Evolutionary conservation across 257 asterid genomes (phyloP).

Genomic region (Nicotiana noctiflora): DNA sequence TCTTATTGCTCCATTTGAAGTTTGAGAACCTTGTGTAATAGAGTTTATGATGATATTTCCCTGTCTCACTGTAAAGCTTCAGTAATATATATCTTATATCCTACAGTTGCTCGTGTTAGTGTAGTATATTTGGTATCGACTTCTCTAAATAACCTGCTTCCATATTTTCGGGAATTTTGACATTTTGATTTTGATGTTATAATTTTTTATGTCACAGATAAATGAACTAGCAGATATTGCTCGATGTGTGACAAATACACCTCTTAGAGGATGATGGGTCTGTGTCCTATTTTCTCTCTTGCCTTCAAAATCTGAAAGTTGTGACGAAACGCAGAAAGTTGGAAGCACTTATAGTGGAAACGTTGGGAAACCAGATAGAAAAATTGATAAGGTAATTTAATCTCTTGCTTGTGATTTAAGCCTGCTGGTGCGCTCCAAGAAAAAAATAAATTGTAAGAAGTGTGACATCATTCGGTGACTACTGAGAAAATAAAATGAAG

Average conservation of each 20-base stretch:
- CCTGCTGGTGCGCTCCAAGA: neutral
- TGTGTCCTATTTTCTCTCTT: slow-evolving; percentile 68
- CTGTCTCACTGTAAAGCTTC: neutral
- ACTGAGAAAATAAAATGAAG: too few relatives aligned
- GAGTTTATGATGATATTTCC: neutral
- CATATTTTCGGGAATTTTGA: slow-evolving; percentile 2
- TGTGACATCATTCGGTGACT: neutral
- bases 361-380: slow-evolving; percentile 98
- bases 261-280: slow-evolving; percentile 84
- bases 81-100: too few relatives aligned
- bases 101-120: neutral
- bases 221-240: slow-evolving; percentile 97
- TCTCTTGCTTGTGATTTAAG: neutral
- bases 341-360: slow-evolving; percentile 89
- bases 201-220: slow-evolving; percentile 46
- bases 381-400: slow-evolving; percentile 67
- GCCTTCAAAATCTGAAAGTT: slow-evolving; percentile 92
- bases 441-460: neutral
- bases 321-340: slow-evolving; percentile 78
- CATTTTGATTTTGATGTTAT: neutral
- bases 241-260: slow-evolving; percentile 86
- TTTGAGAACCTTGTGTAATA: neutral
- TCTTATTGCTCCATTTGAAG: neutral
- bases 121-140: neutral
- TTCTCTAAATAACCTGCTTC: neutral